Conservation (phyloP, 192 early-diverging fungal genomes). For the Linnemannia elongata region DNA sequence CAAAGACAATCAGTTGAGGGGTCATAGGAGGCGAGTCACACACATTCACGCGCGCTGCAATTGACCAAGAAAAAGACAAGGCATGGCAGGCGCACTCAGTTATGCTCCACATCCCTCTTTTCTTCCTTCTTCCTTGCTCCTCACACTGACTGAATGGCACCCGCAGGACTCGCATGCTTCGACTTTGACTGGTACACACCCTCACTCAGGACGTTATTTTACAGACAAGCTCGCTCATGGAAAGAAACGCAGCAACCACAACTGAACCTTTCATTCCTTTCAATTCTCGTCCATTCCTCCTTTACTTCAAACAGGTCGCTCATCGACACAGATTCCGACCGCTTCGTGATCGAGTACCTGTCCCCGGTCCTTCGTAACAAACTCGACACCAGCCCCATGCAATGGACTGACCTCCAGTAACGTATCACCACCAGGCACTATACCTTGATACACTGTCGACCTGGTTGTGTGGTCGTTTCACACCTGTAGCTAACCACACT, state of each 20-base stretch:
- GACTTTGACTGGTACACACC: constrained; percentile 52
- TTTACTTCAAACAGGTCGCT: constrained; percentile 25
- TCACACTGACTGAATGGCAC: constrained; percentile 6
- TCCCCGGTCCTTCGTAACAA: constrained; percentile 33
- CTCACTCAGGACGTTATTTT: background rate
- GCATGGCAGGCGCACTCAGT: too few relatives aligned
- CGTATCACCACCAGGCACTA: background rate
- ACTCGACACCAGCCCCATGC: constrained; percentile 29
- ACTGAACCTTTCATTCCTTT: constrained; percentile 1
- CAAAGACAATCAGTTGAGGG: background rate
- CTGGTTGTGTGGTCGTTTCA: background rate
- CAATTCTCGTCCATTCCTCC: background rate
- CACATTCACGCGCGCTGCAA: too few relatives aligned
- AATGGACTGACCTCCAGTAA: constrained; percentile 56
- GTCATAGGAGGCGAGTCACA: too few relatives aligned
- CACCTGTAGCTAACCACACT: background rate
- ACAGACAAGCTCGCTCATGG: background rate
- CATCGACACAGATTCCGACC: constrained; percentile 49
- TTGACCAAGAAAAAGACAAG: too few relatives aligned
- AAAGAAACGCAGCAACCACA: background rate
- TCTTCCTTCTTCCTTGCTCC: background rate
- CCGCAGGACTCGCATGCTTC: constrained; percentile 45
- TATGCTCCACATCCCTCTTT: background rate
- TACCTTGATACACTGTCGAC: background rate
- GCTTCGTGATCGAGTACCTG: constrained; percentile 43